phyloP scores from a whole-genome alignment of 2,329 filamentous ascomycete genomes.

The Chrysoporthe puriensis region DNA sequence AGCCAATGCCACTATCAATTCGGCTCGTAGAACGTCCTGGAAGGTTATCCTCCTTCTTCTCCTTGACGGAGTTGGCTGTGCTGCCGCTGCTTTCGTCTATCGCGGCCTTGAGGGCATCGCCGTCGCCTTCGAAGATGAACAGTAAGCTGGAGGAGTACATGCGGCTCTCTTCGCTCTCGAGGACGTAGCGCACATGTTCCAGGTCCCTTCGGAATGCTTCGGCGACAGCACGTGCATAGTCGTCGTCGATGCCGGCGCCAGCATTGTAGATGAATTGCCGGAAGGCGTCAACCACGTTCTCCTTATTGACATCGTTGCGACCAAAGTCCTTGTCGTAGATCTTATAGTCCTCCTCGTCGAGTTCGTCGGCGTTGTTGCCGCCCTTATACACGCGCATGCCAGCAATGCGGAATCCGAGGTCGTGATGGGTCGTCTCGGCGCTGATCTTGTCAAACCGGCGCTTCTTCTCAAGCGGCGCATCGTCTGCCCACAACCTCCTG shows the following conservation, averaged over 20 bases:
- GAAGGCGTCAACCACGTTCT: constrained; percentile 59
- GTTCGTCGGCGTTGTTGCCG: constrained; percentile 52
- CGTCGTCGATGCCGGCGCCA: constrained; percentile 60
- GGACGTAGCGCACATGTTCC: constrained; percentile 53
- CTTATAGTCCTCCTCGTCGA: constrained; percentile 59
- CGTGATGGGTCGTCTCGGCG: constrained; percentile 61
- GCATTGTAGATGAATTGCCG: constrained; percentile 62
- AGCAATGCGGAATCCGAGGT: constrained; percentile 65
- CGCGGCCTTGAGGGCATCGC: constrained; percentile 53
- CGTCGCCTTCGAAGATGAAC: constrained; percentile 68
- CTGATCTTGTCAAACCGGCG: constrained; percentile 63
- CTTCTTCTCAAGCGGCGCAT: constrained; percentile 63
- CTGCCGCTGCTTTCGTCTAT: constrained; percentile 58
- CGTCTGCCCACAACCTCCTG: constrained; percentile 81
- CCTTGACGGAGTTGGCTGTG: constrained; percentile 58
- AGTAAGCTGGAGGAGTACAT: constrained; percentile 68
- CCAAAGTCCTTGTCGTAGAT: constrained; percentile 69
- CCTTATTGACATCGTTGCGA: constrained; percentile 53
- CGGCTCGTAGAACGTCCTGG: constrained; percentile 46
- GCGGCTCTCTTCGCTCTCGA: constrained; percentile 60
- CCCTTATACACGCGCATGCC: constrained; percentile 68
- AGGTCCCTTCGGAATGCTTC: constrained; percentile 58
- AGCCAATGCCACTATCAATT: constrained; percentile 59
- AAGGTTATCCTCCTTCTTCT: constrained; percentile 37
- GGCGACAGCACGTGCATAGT: constrained; percentile 59